phyloP scores from a whole-genome alignment of 352 stramenopile genomes.

The Phytophthora pistaciae region DNA sequence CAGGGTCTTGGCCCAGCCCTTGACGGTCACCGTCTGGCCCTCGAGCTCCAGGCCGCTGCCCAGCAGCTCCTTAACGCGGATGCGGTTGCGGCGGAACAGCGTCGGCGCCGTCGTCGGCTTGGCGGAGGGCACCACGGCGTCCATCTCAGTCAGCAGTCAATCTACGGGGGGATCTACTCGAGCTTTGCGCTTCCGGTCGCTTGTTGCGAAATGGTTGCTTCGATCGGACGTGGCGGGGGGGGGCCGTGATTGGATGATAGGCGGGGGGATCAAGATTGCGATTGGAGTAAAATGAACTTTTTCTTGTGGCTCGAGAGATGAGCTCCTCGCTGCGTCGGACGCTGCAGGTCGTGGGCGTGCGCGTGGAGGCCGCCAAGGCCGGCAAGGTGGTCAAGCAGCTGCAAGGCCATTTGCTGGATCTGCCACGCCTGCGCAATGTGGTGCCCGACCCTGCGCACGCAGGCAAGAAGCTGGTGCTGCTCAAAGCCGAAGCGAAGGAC shows the following conservation, averaged over 20 bases:
- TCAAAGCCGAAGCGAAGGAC: slow-evolving; percentile 56
- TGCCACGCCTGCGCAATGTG: slow-evolving; percentile 67
- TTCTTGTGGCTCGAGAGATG: slow-evolving; percentile 40
- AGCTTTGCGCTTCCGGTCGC: slow-evolving; percentile 9
- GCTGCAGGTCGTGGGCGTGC: slow-evolving; percentile 68
- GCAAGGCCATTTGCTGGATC: slow-evolving; percentile 65
- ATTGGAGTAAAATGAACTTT: slow-evolving; percentile 15
- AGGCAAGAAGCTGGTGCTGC: slow-evolving; percentile 63
- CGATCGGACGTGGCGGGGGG: slow-evolving; percentile 3
- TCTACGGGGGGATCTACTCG: neutral
- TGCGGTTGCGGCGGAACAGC: slow-evolving; percentile 86
- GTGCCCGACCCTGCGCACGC: slow-evolving; percentile 52
- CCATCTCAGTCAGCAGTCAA: slow-evolving; percentile 32
- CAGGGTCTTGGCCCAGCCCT: slow-evolving; percentile 95
- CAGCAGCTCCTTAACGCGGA: slow-evolving; percentile 88
- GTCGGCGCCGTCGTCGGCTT: slow-evolving; percentile 54
- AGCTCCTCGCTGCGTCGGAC: slow-evolving; percentile 56
- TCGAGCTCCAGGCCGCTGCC: slow-evolving; percentile 65
- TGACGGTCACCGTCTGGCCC: slow-evolving; percentile 91
- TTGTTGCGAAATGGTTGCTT: slow-evolving; percentile 38
- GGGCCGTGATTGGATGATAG: slow-evolving; percentile 31
- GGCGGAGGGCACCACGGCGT: slow-evolving; percentile 60
- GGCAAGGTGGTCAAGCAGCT: slow-evolving; percentile 68
- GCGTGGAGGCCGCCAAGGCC: slow-evolving; percentile 73
- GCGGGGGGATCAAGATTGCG: neutral